phyloP scores from a whole-genome alignment of 495 filamentous ascomycete genomes.

The Melanomma pulvis-pyrius region DNA sequence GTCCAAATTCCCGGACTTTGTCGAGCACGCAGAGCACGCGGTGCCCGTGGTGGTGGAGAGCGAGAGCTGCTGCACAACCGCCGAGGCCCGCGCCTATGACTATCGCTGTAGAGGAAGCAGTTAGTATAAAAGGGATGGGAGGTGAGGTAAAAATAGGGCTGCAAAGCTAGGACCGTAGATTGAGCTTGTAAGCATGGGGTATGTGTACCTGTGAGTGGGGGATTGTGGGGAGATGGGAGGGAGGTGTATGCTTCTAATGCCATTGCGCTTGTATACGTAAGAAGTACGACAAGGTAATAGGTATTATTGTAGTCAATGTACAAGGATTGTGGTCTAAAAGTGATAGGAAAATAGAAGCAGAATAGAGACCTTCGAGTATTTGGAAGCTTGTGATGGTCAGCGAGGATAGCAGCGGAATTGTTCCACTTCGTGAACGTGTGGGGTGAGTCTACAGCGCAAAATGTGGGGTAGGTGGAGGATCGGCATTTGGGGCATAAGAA shows the following conservation, averaged over 20 bases:
- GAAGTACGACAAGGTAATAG: background rate
- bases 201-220: slow-evolving; percentile 27
- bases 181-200: background rate
- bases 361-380: background rate
- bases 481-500: background rate
- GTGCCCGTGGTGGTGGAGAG: slow-evolving; percentile 57
- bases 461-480: slow-evolving; percentile 22
- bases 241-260: background rate
- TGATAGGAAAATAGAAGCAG: background rate
- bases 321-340: background rate
- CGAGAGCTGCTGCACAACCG: slow-evolving; percentile 57
- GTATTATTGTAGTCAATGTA: background rate
- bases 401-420: slow-evolving; percentile 8
- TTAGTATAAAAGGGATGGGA: background rate
- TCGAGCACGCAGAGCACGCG: slow-evolving; percentile 53
- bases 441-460: background rate
- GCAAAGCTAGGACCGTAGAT: background rate
- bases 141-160: background rate
- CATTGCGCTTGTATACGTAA: background rate
- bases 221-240: slow-evolving; percentile 18
- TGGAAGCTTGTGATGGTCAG: too few relatives aligned
- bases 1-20: slow-evolving; percentile 52
- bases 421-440: slow-evolving; percentile 11
- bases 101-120: slow-evolving; percentile 46
- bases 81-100: slow-evolving; percentile 59